Percentiles rank a stretch among this genome's conserved stretches.
Evolutionary conservation across 495 filamentous ascomycete genomes (phyloP).

Genomic region (Bathelium albidoporum): DNA sequence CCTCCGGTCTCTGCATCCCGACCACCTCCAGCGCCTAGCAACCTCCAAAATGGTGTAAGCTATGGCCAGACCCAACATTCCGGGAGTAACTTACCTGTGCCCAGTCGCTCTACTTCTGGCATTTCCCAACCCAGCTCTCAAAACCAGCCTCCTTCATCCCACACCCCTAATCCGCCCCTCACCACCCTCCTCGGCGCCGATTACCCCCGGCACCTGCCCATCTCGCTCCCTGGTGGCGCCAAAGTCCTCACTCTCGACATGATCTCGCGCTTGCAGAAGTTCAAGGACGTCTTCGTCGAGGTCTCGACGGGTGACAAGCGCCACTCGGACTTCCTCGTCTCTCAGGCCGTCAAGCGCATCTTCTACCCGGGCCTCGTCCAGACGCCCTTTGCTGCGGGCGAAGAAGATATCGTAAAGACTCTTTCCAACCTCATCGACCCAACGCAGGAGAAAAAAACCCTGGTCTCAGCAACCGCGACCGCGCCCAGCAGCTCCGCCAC

Average conservation of each 20-base stretch:
- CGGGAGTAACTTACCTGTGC: not conserved
- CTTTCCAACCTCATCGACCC: not conserved
- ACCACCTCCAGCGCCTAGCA: not conserved
- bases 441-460: not conserved
- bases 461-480: not conserved
- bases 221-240: not conserved
- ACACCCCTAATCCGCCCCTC: not conserved
- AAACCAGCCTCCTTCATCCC: not conserved
- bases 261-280: not conserved
- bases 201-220: not conserved
- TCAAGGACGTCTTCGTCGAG: slow-evolving; percentile 1
- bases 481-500: not conserved
- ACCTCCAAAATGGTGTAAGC: not conserved
- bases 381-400: not conserved
- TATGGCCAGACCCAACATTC: not conserved
- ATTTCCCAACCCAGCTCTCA: not conserved
- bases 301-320: not conserved
- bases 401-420: slow-evolving; percentile 1
- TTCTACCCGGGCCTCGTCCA: not conserved
- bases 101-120: not conserved
- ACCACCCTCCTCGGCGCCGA: not conserved
- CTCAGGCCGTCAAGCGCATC: not conserved
- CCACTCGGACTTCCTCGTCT: not conserved
- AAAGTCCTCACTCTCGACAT: not conserved
- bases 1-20: not conserved